Evolutionary conservation across 139 green algal genomes (phyloP).

Genomic region (Auxenochlorella pyrenoidosa): DNA sequence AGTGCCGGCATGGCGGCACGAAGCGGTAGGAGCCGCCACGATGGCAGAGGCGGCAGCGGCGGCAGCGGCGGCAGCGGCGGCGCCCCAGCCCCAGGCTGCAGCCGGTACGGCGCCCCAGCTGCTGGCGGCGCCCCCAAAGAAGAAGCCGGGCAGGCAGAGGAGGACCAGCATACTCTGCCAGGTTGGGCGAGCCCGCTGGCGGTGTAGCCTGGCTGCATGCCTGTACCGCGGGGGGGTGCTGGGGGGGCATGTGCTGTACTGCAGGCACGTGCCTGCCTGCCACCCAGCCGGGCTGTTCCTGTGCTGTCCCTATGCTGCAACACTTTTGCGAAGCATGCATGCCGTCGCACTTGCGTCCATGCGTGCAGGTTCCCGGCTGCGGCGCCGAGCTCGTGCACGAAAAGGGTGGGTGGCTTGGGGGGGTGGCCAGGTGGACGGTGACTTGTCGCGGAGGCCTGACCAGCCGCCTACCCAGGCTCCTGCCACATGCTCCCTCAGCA

Average conservation of each 20-base stretch:
- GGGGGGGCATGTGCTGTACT: neutral
- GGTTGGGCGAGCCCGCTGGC: neutral
- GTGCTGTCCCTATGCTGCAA: too few species aligned
- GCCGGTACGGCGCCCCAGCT: too few species aligned
- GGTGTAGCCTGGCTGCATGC: neutral
- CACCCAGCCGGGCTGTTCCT: neutral
- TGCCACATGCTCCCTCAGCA: too few species aligned
- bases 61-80: neutral
- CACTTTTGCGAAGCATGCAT: neutral
- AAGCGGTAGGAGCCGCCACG: neutral
- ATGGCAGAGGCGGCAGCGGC: neutral
- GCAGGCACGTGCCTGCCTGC: neutral
- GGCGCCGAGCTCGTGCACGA: slow-evolving; percentile 56
- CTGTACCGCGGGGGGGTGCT: neutral
- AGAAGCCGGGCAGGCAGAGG: slow-evolving; percentile 29
- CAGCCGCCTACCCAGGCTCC: too few species aligned
- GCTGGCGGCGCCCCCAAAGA: neutral
- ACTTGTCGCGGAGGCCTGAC: neutral
- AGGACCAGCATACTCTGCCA: slow-evolving; percentile 39
- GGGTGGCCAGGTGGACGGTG: neutral
- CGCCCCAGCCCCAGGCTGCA: too few species aligned
- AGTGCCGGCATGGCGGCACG: neutral
- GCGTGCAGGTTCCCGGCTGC: slow-evolving; percentile 77
- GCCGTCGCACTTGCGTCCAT: neutral
- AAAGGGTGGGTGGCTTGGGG: neutral